Evolutionary conservation across 192 early-diverging fungal species (phyloP).

Genomic region (Gigaspora rosea): DNA sequence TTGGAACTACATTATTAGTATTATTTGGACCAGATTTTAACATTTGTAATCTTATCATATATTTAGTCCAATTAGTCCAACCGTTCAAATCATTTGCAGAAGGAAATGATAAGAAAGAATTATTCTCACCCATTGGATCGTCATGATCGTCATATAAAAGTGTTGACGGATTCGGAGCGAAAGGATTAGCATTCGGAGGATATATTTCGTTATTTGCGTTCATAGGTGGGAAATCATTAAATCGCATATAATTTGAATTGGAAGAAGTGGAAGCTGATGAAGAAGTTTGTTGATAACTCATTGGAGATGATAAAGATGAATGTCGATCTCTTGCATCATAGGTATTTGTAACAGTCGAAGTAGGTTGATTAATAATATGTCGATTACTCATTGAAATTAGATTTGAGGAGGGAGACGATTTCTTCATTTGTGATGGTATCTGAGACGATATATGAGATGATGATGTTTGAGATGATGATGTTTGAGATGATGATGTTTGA

Average conservation of each 20-base stretch:
- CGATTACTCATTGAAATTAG: no score
- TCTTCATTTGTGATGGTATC: not conserved
- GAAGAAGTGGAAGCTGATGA: no score
- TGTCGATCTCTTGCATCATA: no score
- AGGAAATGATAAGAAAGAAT: conserved; percentile 1
- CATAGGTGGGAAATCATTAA: not conserved
- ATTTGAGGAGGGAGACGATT: no score
- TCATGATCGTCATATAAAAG: conserved; percentile 14
- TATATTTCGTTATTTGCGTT: not conserved
- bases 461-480: not conserved
- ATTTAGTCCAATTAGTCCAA: conserved; percentile 9
- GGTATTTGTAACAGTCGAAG: no score
- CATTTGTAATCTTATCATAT: conserved; percentile 2
- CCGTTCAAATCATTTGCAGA: not conserved
- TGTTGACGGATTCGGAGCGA: not conserved
- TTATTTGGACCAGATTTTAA: not conserved
- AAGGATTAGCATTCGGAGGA: conserved; percentile 23
- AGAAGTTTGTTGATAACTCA: no score
- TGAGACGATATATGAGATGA: not conserved
- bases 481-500: not conserved
- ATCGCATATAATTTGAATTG: not conserved
- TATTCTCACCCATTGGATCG: conserved; percentile 3
- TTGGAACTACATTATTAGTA: no score
- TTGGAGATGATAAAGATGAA: no score
- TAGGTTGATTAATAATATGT: no score